Evolutionary conservation across 1,284 basidiomycete species (phyloP), one percentile per base, ranked within the genome.

Genomic region (Ceratobasidium sp.): DNA sequence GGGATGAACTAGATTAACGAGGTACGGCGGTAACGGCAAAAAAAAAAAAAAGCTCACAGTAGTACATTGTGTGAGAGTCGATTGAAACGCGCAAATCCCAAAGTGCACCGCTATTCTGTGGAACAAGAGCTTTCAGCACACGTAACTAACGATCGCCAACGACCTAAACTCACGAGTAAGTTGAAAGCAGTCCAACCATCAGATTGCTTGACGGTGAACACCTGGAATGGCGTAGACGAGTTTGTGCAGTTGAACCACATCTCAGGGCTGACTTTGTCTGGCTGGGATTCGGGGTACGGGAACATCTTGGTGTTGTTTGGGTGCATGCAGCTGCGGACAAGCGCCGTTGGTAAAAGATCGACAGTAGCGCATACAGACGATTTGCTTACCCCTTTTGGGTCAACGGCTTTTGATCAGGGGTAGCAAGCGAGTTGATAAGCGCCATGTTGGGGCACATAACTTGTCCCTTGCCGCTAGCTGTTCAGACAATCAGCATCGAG

Each of bases 1-100:
- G 27, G 56, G 34, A 37, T n/a, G 5, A n/a, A 13, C 11, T 43
- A n/a, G 37, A 7, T 46, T 16, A 27, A 13, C 19, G 14, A 31
- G 11, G 8, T 27, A 2, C 43, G 14, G 16, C 13, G 41, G 4
- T 46, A 16, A 19, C 11, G 11, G n/a, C 22, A 2, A 39, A 29
- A 2, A 8, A 13, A 16, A 37, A 29, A 19, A 1, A 16, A 9
- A 7, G 27, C 65, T 27, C 27, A 68, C 65, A 68, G 37, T 24
- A 68, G 34, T 68, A 68, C 65, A 68, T 53, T 51, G 56, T 53
- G 48, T 68, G 65, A 24, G 68, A 72, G 37, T 72, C 68, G 29
- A 72, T 49, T 1, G 68, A 58, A 9, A 72, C 56, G 11, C 65
- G 51, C 6, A 68, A 29, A 29, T 68, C 65, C 65, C 51, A 68